phyloP scores from a whole-genome alignment of 2,329 filamentous ascomycete genomes.

The Ophiostoma himal-ulmi region DNA sequence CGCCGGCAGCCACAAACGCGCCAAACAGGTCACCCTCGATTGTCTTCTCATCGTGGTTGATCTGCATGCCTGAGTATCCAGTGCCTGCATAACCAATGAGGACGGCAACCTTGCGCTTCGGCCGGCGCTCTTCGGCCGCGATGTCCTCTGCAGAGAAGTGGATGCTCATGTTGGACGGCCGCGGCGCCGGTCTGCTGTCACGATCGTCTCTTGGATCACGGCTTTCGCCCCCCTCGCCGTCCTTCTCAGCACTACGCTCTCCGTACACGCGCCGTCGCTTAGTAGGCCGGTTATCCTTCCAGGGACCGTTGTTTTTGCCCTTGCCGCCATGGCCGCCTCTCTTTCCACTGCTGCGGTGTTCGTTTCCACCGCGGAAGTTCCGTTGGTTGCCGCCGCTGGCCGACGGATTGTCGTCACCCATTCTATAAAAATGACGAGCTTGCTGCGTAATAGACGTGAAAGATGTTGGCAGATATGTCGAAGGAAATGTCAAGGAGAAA shows the following conservation, averaged over 20 bases:
- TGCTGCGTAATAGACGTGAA: neutral
- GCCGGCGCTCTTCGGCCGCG: constrained; percentile 70
- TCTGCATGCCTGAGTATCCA: constrained; percentile 96
- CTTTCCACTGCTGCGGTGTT: constrained; percentile 19
- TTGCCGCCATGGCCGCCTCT: constrained; percentile 13
- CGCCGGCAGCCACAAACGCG: constrained; percentile 83
- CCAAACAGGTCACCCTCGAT: constrained; percentile 94
- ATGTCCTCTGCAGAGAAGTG: constrained; percentile 71
- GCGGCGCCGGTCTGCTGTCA: constrained; percentile 26
- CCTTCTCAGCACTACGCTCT: constrained; percentile 16
- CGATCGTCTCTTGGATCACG: constrained; percentile 29
- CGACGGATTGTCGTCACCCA: neutral
- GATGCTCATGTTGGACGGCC: constrained; percentile 51
- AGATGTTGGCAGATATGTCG: neutral
- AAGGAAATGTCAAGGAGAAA: neutral
- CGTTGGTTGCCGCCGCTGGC: neutral
- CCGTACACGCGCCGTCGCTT: constrained; percentile 21
- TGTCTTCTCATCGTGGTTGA: constrained; percentile 75
- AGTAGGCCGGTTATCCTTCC: constrained; percentile 20
- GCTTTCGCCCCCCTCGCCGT: constrained; percentile 28
- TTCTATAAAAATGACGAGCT: neutral
- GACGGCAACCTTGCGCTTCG: constrained; percentile 95
- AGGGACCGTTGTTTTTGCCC: constrained; percentile 8
- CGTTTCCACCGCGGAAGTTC: constrained; percentile 18
- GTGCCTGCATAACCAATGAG: constrained; percentile 93